Evolutionary conservation across 2,329 filamentous ascomycete species (phyloP), one percentile per base, ranked within the genome.

Genomic region (Exophiala spinifera): DNA sequence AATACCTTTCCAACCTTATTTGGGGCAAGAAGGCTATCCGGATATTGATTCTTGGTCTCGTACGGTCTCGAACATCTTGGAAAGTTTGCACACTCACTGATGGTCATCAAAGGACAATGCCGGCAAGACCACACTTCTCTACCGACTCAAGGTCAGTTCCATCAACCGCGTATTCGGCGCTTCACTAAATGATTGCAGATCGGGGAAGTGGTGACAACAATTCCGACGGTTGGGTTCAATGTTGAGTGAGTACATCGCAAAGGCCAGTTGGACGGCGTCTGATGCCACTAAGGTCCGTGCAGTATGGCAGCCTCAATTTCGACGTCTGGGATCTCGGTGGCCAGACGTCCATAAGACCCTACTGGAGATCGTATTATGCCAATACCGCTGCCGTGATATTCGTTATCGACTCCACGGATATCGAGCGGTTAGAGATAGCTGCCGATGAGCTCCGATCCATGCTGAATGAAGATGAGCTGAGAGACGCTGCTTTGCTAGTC

Each of bases 311-410:
- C 71, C 82, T 99, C 59, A 96, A 96, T 73, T 95, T 99, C 73
- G 97, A 97, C 69, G 94, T 99, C 67, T 99, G 94, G 94, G 92
- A 97, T 77, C 81, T 97, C 45, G 92, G 94, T 68, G 94, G 94
- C 36, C 94, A 99, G 79, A 99, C 94, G n/a, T 95, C 88, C 64
- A 99, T 99, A 71, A 84, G 94, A 63, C 94, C 94, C 1, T 99
- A 99, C 78, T 99, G 94, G 94, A 84, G 94, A 72, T 99, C 94
- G 77, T 99, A 99, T 80, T 99, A 97, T 70, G 90, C 91, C 70
- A 97, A 99, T 77, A 99, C 94, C 0, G 92, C 94, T 25, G 94
- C 94, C 15, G 94, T 99, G 63, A 92, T 99, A 67, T 99, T 99
- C 77, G 94, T 99, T 59, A 92, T 99, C 69, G 94, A 99, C 72